Evolutionary conservation across 1,284 basidiomycete genomes (phyloP), one percentile per base, ranked within the genome.

Genomic region (Apiotrichum sp.): DNA sequence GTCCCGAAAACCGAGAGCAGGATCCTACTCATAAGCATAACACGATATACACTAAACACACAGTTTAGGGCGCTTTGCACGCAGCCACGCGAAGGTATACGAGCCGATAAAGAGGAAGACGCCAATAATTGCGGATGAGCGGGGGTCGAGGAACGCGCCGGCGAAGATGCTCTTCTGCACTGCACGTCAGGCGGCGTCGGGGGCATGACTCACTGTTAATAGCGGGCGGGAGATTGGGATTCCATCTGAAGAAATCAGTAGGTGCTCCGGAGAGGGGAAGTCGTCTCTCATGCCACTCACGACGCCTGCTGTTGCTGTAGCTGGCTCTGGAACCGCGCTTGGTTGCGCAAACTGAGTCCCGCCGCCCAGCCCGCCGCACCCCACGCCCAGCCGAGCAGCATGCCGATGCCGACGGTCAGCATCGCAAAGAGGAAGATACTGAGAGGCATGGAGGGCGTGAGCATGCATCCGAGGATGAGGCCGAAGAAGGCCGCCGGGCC

Each of bases 321-420:
- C 4, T 6, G 5, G n/a, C 14, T 2, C 2, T 53, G 47, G 13
- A 52, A 16, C 10, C 86, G 67, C 0, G 78, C 70, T 52, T 82
- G 77, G 64, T 79, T 78, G 39, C 87, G 78, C 0, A 81, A 84
- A n/a, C 79, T 73, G 1, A 83, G 67, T 0, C 81, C 83, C 1
- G 85, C 81, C 3, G 82, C 84, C 85, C 88, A 88, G 0, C 82
- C 84, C 1, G 86, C 86, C 39, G 77, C 79, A 4, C 85, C 85
- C 78, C 86, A 82, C 0, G 83, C 88, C 88, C 88, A 90, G 7
- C 88, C 88, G 4, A 87, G 50, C 1, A 81, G 73, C 72, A 86
- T 78, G 0, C 88, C 87, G 56, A 82, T 22, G 2, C 82, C 67
- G 22, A 86, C 64, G 1, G 81, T 83, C 4, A 77, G 58, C 6